phyloP scores from a whole-genome alignment of 116 monocot species.

The Dioscorea cayenensis region DNA sequence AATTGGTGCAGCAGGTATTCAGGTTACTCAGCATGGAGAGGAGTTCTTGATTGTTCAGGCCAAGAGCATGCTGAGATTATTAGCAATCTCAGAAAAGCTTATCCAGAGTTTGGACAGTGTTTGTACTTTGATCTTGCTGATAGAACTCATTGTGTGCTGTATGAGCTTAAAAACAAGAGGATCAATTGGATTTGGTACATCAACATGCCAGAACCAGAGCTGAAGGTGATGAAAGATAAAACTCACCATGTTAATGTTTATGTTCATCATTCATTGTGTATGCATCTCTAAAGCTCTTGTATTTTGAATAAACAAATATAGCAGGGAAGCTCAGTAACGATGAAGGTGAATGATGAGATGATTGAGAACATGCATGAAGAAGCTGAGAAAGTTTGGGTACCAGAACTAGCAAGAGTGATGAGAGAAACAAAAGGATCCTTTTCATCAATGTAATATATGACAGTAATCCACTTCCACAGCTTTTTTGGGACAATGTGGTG shows the following conservation, averaged over 20 bases:
- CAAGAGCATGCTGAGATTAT: constrained; percentile 37
- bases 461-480: constrained; percentile 53
- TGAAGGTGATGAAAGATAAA: constrained; percentile 22
- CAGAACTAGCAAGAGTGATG: constrained; percentile 53
- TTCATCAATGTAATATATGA: constrained; percentile 86
- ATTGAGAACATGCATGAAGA: constrained; percentile 60
- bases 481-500: constrained; percentile 64
- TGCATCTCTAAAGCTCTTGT: not conserved
- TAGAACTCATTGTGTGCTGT: constrained; percentile 64
- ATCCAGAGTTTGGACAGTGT: constrained; percentile 67
- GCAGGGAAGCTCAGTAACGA: constrained; percentile 66
- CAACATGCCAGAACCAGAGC: constrained; percentile 59
- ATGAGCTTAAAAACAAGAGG: constrained; percentile 57
- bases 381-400: constrained; percentile 50
- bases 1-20: constrained; percentile 62
- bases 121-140: constrained; percentile 70
- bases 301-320: not conserved
- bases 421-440: constrained; percentile 63
- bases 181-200: constrained; percentile 89
- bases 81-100: constrained; percentile 34
- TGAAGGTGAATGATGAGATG: constrained; percentile 42
- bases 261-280: not conserved
- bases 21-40: constrained; percentile 85
- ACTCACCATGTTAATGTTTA: not conserved
- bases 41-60: constrained; percentile 61